phyloP scores from a whole-genome alignment of 176 grass and related monocot species.

The Bothriochloa decipiens region DNA sequence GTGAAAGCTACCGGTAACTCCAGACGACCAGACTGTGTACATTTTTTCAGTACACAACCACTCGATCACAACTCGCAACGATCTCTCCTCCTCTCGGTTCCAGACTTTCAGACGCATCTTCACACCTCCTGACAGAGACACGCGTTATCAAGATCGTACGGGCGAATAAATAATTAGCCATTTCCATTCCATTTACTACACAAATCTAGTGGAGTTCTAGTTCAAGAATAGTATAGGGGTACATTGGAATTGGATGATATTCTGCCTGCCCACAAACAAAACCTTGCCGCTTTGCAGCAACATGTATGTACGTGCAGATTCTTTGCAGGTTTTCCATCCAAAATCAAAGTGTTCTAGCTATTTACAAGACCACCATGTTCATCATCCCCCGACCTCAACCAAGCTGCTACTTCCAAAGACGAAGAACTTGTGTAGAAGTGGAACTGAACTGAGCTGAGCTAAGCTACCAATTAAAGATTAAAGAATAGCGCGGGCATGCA shows the following conservation, averaged over 20 bases:
- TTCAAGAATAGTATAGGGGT: not conserved
- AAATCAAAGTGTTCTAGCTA: slow-evolving; percentile 1
- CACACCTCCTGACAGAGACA: slow-evolving; percentile 28
- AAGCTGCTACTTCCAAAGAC: not conserved
- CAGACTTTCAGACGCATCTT: not conserved
- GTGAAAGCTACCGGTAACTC: slow-evolving; percentile 35
- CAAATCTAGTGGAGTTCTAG: not conserved
- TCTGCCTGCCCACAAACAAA: too few relatives aligned
- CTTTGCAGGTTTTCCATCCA: slow-evolving; percentile 3
- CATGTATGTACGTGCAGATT: not conserved
- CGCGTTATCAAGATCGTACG: not conserved
- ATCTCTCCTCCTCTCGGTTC: slow-evolving; percentile 13
- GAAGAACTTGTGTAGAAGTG: not conserved
- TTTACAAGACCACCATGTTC: slow-evolving; percentile 31
- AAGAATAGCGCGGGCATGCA: slow-evolving; percentile 39
- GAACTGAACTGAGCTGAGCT: slow-evolving; percentile 9
- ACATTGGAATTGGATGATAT: not conserved
- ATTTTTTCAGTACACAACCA: not conserved
- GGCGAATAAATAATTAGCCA: not conserved
- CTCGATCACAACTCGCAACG: slow-evolving; percentile 13
- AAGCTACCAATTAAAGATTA: slow-evolving; percentile 47
- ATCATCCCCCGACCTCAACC: not conserved
- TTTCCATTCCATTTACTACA: not conserved
- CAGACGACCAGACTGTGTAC: not conserved
- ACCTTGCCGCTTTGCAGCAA: not conserved